Evolutionary conservation across 129 eudicot genomes (phyloP).

Genomic region (Ambrosia trifida): DNA sequence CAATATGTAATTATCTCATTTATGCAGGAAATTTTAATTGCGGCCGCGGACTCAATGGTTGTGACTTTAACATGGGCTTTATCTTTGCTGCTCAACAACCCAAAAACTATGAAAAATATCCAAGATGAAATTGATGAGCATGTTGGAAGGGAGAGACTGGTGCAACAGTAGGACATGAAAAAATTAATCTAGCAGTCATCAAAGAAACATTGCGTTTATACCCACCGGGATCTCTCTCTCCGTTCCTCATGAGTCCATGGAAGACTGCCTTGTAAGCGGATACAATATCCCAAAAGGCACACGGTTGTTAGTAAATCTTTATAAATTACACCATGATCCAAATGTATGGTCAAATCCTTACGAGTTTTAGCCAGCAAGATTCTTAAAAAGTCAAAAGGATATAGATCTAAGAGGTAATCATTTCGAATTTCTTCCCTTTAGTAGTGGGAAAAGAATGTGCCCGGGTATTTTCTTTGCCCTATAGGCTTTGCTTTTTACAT

Average conservation of each 20-base stretch:
- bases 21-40: not conserved
- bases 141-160: not conserved
- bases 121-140: not conserved
- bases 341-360: not conserved
- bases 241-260: not conserved
- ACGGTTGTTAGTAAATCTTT: not conserved
- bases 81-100: conserved; percentile 1
- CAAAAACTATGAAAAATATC: not conserved
- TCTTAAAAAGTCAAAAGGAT: not conserved
- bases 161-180: not conserved
- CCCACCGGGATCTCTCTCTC: not conserved
- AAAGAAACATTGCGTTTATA: too few relatives aligned
- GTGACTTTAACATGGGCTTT: not conserved
- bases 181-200: not conserved
- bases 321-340: not conserved
- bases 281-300: not conserved
- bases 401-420: not conserved
- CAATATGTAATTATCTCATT: too few relatives aligned
- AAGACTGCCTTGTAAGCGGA: not conserved
- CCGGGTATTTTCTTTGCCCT: conserved; percentile 1
- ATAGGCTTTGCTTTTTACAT: not conserved
- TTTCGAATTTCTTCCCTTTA: not conserved
- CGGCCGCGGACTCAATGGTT: not conserved
- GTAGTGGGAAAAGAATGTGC: conserved; percentile 7
- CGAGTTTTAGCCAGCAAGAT: not conserved